These are phyloP conservation scores for Lathyrus oleraceus DNA, from an alignment of 306 rosid genomes.

Conservation along the genomic window DNA sequence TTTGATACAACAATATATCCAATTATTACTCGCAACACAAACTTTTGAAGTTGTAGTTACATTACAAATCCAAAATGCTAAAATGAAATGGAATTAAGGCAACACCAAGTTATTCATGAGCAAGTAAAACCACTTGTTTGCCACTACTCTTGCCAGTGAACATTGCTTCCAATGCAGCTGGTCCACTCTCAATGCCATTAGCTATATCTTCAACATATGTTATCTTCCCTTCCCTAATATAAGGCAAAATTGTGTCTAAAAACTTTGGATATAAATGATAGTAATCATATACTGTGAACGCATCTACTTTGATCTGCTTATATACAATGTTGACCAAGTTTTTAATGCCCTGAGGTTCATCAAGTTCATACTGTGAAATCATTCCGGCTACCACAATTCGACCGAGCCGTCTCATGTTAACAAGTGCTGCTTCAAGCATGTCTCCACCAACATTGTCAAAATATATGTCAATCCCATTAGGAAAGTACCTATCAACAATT, in stretches of 20 bases:
- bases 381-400: slow-evolving; percentile 60
- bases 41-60: too few relatives aligned
- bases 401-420: slow-evolving; percentile 53
- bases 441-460: slow-evolving; percentile 73
- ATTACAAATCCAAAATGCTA: too few relatives aligned
- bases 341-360: slow-evolving; percentile 54
- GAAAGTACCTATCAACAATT: slow-evolving; percentile 47
- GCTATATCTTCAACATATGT: slow-evolving; percentile 45
- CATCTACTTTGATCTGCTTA: slow-evolving; percentile 52
- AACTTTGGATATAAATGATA: slow-evolving; percentile 56
- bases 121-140: slow-evolving; percentile 39
- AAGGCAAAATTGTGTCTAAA: slow-evolving; percentile 59
- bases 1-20: too few relatives aligned
- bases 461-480: slow-evolving; percentile 67
- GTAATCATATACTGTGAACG: slow-evolving; percentile 47
- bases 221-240: slow-evolving; percentile 55
- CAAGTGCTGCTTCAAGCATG: slow-evolving; percentile 59
- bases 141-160: slow-evolving; percentile 40
- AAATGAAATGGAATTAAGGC: background rate
- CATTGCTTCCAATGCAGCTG: slow-evolving; percentile 41
- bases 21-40: too few relatives aligned
- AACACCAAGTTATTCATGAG: slow-evolving; percentile 20
- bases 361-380: slow-evolving; percentile 60
- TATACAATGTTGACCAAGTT: slow-evolving; percentile 42
- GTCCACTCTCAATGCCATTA: slow-evolving; percentile 37